These are phyloP conservation scores for Colletotrichum orbiculare DNA, from an alignment of 2,329 filamentous ascomycete species.

Conservation along the genomic window DNA sequence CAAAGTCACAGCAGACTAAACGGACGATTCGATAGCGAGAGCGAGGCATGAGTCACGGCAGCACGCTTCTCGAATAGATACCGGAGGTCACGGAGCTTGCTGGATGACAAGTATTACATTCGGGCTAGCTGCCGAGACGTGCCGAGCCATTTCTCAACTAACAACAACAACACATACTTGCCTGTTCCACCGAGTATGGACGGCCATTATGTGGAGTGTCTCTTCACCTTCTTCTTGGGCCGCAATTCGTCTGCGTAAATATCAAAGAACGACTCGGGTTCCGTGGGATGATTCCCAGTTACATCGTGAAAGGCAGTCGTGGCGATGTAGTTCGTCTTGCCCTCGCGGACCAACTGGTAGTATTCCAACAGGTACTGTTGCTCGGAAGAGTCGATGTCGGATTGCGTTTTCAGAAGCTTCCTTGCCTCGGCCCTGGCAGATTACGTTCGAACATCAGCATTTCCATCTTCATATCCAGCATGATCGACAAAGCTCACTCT, in stretches of 20 bases:
- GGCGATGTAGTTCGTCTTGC: constrained; percentile 65
- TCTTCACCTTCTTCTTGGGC: constrained; percentile 47
- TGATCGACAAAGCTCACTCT: constrained; percentile 45
- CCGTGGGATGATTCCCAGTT: constrained; percentile 57
- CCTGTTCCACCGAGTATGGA: too few species aligned
- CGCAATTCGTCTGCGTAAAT: constrained; percentile 53
- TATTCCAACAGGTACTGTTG: constrained; percentile 62
- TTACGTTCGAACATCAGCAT: not conserved
- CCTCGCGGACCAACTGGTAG: constrained; percentile 62
- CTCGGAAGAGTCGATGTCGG: constrained; percentile 51
- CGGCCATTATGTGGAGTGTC: too few species aligned
- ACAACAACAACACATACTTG: too few species aligned
- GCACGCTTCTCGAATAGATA: too few species aligned
- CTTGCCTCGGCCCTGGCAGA: constrained; percentile 35
- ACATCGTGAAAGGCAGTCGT: constrained; percentile 62
- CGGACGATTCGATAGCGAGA: too few species aligned
- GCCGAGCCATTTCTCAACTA: too few species aligned
- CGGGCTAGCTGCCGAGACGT: too few species aligned
- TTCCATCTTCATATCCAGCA: too few species aligned
- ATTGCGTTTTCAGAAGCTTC: constrained; percentile 44
- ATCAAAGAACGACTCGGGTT: constrained; percentile 61
- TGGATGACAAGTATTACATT: too few species aligned
- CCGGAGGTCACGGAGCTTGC: too few species aligned
- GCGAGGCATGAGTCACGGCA: too few species aligned
- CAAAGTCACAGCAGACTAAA: too few species aligned